Evolutionary conservation across 2,329 filamentous ascomycete species (phyloP).

Genomic region (Colletotrichum spinosum): DNA sequence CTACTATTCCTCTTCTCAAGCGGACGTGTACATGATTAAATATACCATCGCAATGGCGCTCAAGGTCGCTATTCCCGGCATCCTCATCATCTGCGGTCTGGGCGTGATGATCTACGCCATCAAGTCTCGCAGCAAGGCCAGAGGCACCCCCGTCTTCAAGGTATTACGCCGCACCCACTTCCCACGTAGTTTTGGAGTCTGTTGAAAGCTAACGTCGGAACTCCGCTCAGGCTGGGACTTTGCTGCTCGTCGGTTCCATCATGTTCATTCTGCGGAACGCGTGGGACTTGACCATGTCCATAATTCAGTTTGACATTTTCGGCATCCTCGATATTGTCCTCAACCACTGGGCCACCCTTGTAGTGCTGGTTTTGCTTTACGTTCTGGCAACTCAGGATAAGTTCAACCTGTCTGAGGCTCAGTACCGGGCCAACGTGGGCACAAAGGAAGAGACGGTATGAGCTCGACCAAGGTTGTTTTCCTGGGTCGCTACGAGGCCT

Average conservation of each 20-base stretch:
- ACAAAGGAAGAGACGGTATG: no score
- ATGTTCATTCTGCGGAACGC: conserved; percentile 43
- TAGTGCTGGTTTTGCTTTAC: conserved; percentile 42
- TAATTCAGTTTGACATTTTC: neutral
- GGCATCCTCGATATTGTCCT: conserved; percentile 43
- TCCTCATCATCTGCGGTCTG: conserved; percentile 8
- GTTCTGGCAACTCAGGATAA: conserved; percentile 42
- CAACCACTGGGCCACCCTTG: conserved; percentile 41
- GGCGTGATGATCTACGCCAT: conserved; percentile 21
- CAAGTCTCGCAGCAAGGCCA: conserved; percentile 21
- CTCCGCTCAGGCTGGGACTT: conserved; percentile 38
- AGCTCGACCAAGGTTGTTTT: no score
- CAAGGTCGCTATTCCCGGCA: neutral
- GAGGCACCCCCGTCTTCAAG: conserved; percentile 18
- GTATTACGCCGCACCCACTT: neutral
- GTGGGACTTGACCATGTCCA: conserved; percentile 39
- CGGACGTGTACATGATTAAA: neutral
- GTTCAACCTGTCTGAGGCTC: conserved; percentile 43
- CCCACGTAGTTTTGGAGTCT: neutral
- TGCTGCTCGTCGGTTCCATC: conserved; percentile 40
- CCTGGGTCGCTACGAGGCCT: no score
- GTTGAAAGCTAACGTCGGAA: neutral
- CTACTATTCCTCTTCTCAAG: neutral
- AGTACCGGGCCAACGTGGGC: neutral
- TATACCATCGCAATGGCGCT: neutral